These are phyloP conservation scores for Chlorella sp. DNA, from an alignment of 139 green algal genomes.

Conservation along the genomic window DNA sequence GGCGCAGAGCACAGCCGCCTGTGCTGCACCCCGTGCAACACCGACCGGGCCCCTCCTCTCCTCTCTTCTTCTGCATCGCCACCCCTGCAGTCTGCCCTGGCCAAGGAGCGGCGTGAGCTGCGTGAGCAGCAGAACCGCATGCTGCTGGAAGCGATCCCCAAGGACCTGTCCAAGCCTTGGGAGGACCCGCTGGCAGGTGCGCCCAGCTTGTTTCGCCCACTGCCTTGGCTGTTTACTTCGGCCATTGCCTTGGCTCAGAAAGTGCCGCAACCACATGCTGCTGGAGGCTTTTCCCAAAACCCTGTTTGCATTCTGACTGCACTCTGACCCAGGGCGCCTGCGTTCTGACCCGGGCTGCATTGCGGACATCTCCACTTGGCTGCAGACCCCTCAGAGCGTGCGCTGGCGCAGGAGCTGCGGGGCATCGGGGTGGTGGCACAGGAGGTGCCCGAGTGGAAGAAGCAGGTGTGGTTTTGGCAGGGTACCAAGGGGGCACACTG, in stretches of 20 bases:
- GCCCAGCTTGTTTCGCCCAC: no score
- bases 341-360: no score
- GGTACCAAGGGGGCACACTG: no score
- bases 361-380: no score
- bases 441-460: slow-evolving; percentile 92
- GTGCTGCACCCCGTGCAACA: no score
- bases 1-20: no score
- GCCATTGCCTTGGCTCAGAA: no score
- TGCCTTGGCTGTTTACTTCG: no score
- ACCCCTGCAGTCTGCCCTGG: slow-evolving; percentile 76
- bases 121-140: slow-evolving; percentile 95
- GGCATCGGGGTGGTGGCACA: slow-evolving; percentile 75
- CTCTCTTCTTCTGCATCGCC: background rate
- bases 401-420: slow-evolving; percentile 86
- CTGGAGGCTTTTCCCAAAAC: background rate
- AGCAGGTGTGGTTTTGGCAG: slow-evolving; percentile 50
- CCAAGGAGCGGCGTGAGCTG: slow-evolving; percentile 98
- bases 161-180: slow-evolving; percentile 95
- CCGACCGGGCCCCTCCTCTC: background rate
- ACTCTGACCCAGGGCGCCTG: no score
- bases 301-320: no score
- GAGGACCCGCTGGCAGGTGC: slow-evolving; percentile 92
- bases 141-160: slow-evolving; percentile 92
- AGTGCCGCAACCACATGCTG: no score
- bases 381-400: slow-evolving; percentile 73